Conservation (phyloP, 495 filamentous ascomycete species). For the Penicillium coffeae region DNA sequence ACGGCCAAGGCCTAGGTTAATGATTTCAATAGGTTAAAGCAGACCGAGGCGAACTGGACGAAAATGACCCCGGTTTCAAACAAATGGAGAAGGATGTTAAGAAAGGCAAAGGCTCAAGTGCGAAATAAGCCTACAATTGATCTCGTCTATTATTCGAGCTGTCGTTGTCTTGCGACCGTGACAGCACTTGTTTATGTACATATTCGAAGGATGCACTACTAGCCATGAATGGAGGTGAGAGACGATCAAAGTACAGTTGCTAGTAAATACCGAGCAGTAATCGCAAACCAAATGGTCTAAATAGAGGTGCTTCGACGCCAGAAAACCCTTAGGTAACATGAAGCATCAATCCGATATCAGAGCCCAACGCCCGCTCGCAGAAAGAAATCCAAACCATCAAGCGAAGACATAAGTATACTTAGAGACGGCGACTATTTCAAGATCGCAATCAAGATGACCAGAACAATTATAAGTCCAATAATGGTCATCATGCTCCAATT, state of each 20-base stretch:
- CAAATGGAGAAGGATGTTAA: constrained; percentile 52
- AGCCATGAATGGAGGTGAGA: not conserved
- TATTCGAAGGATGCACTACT: no score
- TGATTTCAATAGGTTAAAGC: constrained; percentile 65
- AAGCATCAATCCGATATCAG: constrained; percentile 1
- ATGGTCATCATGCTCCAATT: constrained; percentile 79
- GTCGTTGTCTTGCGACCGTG: not conserved
- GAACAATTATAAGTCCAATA: constrained; percentile 66
- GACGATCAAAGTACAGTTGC: not conserved
- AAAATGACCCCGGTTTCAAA: constrained; percentile 38
- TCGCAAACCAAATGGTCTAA: not conserved
- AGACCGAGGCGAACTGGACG: constrained; percentile 53
- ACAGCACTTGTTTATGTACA: no score
- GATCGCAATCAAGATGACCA: constrained; percentile 74
- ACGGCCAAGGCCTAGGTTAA: no score
- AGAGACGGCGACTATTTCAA: constrained; percentile 53
- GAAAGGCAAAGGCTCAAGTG: constrained; percentile 3
- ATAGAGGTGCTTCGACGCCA: constrained; percentile 10
- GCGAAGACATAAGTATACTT: constrained; percentile 1
- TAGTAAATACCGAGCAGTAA: constrained; percentile 1
- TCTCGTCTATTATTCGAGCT: not conserved
- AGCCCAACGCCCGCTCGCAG: constrained; percentile 25
- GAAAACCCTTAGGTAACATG: constrained; percentile 1
- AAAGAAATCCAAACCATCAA: constrained; percentile 10
- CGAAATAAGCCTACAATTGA: not conserved